Base-by-base conservation (phyloP, 768 basidiomycete species). In the Myochromella boudieri region DNA sequence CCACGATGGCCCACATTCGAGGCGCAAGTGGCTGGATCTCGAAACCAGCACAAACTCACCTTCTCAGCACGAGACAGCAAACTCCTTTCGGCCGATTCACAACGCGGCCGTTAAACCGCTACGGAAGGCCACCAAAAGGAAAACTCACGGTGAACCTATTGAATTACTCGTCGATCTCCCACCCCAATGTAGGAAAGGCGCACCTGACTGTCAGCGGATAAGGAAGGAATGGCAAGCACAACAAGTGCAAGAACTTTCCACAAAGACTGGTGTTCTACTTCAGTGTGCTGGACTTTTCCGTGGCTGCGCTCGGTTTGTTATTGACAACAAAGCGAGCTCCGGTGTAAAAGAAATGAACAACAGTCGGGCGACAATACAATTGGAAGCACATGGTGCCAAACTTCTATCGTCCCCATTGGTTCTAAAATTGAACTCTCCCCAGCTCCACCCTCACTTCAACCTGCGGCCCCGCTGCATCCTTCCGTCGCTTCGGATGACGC, bases 141-240 rank as follows among this genome's bases (percentile, higher is more conserved):
- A 26, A 28, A 25, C 28, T 26, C 31, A 48, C 4, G 27, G 20
- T 11, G 40, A 51, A 28, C 38, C 43, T 29, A 20, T 48, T 6
- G 53, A 48, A 24, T 27, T 44, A n/a, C 6, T 45, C 3, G 37
- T 54, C 17, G 43, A 52, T 22, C 5, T 44, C n/a, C 51, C 43
- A 6, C 44, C 44, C 17, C 22, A 46, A 9, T 48, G 43, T 24
- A 55, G 36, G 43, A 46, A 51, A 36, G 40, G 43, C n/a, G 34
- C 32, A 15, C 40, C 43, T 24, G 40, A 42, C 40, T 38, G 22
- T 37, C 46, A 43, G 1, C 25, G 40, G 12, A n/a, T 46, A 26
- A 44, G 34, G 32, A 51, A 25, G 24, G 26, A 39, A 17, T 48
- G 46, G 46, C 38, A 40, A 32, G 22, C n/a, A 10, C 22, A 17